Evolutionary conservation across 176 grass and related monocot species (phyloP).

Genomic region (Cymbopogon citratus): DNA sequence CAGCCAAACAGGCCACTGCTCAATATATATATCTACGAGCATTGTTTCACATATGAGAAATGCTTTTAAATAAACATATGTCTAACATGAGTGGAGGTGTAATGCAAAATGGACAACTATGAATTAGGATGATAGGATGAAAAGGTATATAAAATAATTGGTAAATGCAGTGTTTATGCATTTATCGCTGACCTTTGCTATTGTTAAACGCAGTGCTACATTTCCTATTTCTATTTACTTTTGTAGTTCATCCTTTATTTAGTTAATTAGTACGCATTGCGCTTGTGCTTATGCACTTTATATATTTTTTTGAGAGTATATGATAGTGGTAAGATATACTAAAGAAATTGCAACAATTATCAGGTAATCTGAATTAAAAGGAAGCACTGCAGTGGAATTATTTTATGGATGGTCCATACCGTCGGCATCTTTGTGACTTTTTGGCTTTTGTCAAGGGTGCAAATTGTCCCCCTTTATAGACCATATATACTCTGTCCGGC

Average conservation of each 20-base stretch:
- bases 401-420: background rate
- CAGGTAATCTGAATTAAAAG: background rate
- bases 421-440: background rate
- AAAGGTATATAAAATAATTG: background rate
- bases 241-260: background rate
- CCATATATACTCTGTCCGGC: background rate
- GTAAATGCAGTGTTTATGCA: background rate
- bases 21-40: no score
- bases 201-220: background rate
- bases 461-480: background rate
- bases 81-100: background rate
- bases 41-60: background rate
- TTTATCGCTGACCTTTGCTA: background rate
- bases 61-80: background rate
- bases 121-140: background rate
- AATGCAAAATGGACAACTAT: background rate
- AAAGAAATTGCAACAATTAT: background rate
- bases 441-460: background rate
- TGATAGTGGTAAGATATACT: no score
- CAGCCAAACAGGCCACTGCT: no score
- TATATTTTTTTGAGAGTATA: no score
- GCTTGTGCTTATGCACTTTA: background rate
- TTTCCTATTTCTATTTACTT: background rate
- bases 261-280: background rate
- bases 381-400: background rate